Evolutionary conservation across 371 early-diverging fungal genomes (phyloP), one percentile per base, ranked within the genome.

Genomic region (Sporodiniella umbellata): DNA sequence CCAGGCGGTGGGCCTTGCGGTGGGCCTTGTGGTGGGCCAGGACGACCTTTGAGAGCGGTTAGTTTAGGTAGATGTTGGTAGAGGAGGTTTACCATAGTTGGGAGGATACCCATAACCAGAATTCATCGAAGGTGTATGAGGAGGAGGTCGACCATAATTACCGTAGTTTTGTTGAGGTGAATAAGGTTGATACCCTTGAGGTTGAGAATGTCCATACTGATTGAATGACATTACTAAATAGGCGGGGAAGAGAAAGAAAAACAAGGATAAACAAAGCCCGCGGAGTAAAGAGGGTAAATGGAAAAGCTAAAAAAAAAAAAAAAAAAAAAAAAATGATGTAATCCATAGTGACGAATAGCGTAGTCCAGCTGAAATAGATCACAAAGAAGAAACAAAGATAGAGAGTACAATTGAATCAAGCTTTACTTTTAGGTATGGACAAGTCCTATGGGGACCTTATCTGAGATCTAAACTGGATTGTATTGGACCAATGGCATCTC

Each of bases 1-100:
- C 72, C 69, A 15, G 74, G 78, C 22, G 78, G 70, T 35, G 33
- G 24, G 5, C 48, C 48, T n/a, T 12, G 11, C 12, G 48, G 48
- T 47, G 37, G 22, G 23, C 7, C 4, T 28, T 4, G 30, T 28
- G 30, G 30, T 28, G 44, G 35, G n/a, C n/a, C n/a, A n/a, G n/a
- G n/a, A n/a, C n/a, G n/a, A n/a, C n/a, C n/a, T n/a, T n/a, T n/a
- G n/a, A n/a, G n/a, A n/a, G n/a, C n/a, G n/a, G n/a, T n/a, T n/a
- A n/a, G n/a, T n/a, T n/a, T n/a, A n/a, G n/a, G n/a, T n/a, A n/a
- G n/a, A n/a, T n/a, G n/a, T n/a, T n/a, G n/a, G n/a, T n/a, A n/a
- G n/a, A n/a, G n/a, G n/a, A n/a, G 4, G 18, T 45, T 33, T 45
- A 33, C 52, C 52, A 47, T 57, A 57, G 11, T 33, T 48, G 21